Evolutionary conservation across 73 alveolate genomes (phyloP), one percentile per base, ranked within the genome.

Genomic region (Tetrahymena thermophila): DNA sequence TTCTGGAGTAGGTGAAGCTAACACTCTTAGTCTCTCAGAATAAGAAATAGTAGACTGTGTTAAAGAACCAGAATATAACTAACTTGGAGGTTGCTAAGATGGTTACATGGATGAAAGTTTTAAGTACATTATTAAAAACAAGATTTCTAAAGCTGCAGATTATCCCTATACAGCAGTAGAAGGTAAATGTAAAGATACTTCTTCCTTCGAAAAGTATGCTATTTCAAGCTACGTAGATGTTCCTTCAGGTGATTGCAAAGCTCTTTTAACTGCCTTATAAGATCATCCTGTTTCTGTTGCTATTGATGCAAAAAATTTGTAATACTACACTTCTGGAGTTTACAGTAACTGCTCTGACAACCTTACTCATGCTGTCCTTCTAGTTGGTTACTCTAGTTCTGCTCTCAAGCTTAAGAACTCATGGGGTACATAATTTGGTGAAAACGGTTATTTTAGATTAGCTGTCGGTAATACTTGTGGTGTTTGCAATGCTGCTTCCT

Each of bases 381-480:
- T 85, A 34, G 98, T 97, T 35, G 98, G 98, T 71, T 93, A 94
- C 42, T 58, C 34, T 34, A 93, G 35, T 31, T 94, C 50, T 43
- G 44, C 85, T 85, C 97, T 97, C 96, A 56, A 83, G 34, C 94
- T 97, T 11, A 97, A 96, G 95, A 97, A 97, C 38, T 97, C 98
- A 0, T 97, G 98, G 98, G 97, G 97, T 17, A 34, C 97, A 25
- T 10, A 35, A n/a, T 97, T 97, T 98, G 98, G 98, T n/a, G 98
- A 93, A 34, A 85, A 93, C 10, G 98, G 98, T 21, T 97, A 83
- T 84, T 94, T 97, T 25, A 95, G 94, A 40, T 93, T 95, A 23
- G 97, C 97, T 71, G 31, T 93, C 4, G 97, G 95, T 43, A 89
- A 95, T 35, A 95, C 97, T 85, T 89, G 97, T 56, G 97, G 89